Conservation (phyloP, 2,329 filamentous ascomycete species). For the Colletotrichum liriopes region DNA sequence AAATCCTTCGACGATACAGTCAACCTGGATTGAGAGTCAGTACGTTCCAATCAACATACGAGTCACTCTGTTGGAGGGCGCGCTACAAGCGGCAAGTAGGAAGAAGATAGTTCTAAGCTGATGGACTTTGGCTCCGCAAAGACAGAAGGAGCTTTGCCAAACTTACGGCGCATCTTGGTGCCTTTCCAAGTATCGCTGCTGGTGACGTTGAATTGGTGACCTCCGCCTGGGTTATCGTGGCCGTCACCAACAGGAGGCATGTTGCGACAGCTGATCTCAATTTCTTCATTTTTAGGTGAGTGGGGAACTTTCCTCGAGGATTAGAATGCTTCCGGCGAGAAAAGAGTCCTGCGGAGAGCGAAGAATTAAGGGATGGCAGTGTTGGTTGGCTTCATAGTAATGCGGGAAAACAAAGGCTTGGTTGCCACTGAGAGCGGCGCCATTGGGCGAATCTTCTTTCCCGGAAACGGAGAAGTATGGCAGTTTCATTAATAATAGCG, state of each 20-base stretch:
- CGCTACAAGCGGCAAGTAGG: not conserved
- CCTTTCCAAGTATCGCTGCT: not conserved
- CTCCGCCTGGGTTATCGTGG: not conserved
- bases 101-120: not conserved
- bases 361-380: not conserved
- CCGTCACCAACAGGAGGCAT: not conserved
- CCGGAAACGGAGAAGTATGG: not conserved
- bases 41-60: not conserved
- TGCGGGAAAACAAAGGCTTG: not conserved
- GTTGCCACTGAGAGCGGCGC: not conserved
- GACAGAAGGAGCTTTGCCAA: not conserved
- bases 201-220: not conserved
- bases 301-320: not conserved
- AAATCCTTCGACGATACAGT: conserved; percentile 27
- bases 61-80: not conserved
- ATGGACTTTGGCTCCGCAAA: not conserved
- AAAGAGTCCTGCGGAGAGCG: not conserved
- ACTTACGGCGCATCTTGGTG: conserved; percentile 35
- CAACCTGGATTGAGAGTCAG: conserved; percentile 3
- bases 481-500: too few species aligned
- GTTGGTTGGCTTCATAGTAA: not conserved
- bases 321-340: not conserved
- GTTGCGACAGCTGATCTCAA: not conserved
- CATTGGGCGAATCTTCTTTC: not conserved
- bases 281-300: not conserved